phyloP scores from a whole-genome alignment of 1,139 yeast genomes.

The Arxiozyma telluris region DNA sequence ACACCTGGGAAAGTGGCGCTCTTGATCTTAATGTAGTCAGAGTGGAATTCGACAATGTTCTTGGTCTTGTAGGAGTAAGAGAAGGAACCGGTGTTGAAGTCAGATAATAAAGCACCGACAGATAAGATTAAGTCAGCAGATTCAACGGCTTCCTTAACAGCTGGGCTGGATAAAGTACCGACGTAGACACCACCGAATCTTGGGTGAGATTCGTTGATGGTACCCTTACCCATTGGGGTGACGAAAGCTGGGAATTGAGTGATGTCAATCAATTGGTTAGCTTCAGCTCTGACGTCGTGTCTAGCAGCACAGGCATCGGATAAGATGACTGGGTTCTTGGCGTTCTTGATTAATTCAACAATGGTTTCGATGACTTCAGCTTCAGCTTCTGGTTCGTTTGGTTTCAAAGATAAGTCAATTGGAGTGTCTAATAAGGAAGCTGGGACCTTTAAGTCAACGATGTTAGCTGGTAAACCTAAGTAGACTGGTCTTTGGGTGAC shows the following conservation, averaged over 20 bases:
- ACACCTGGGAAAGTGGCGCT: conserved; percentile 70
- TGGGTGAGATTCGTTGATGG: conserved; percentile 62
- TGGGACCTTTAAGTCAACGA: conserved; percentile 58
- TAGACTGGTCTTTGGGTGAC: conserved; percentile 74
- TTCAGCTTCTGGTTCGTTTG: conserved; percentile 64
- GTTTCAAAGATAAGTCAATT: conserved; percentile 50
- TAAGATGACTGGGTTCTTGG: conserved; percentile 63
- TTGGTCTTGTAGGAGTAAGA: conserved; percentile 72
- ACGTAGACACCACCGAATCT: conserved; percentile 83
- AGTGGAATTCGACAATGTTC: conserved; percentile 79
- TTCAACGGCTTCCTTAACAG: conserved; percentile 68
- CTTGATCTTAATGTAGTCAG: conserved; percentile 73
- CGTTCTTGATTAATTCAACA: conserved; percentile 42
- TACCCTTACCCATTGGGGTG: conserved; percentile 88
- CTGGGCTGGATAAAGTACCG: conserved; percentile 70
- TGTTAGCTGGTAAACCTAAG: conserved; percentile 74
- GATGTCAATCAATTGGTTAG: conserved; percentile 49
- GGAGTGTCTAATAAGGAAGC: conserved; percentile 50
- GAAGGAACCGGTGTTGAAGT: conserved; percentile 85
- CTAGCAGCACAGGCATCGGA: conserved; percentile 85
- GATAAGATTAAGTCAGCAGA: conserved; percentile 67
- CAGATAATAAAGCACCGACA: conserved; percentile 76
- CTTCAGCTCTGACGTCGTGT: conserved; percentile 59
- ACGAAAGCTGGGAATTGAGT: conserved; percentile 80
- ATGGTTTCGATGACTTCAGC: conserved; percentile 58